Base-by-base conservation (phyloP, 108 stramenopile species). In the Nitzschia sp. region DNA sequence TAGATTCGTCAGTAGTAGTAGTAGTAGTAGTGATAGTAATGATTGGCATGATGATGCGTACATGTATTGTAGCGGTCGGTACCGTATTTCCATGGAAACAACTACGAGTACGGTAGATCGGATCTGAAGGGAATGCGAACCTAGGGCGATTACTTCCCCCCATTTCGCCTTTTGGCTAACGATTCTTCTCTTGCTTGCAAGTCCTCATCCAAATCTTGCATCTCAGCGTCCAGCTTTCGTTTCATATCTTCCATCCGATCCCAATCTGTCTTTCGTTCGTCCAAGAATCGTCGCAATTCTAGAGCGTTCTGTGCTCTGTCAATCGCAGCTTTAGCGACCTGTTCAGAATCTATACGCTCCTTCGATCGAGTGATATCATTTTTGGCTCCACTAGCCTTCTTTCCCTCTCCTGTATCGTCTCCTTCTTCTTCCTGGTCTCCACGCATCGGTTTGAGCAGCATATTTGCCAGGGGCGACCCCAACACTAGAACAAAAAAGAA, bases 391-490 rank as follows among this genome's bases (percentile, higher is more conserved):
- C 29, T 3, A 21, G 9, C 2, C 4, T 41, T 41, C 56, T 54
- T 5, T 29, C 41, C 30, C 36, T 16, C 47, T 28, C 54, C 1
- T 28, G 38, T 27, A 22, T 52, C 22, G 4, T 56, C 30, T 3
- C 30, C 13, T 31, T 56, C 26, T 56, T 26, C 5, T 56, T 56
- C n/a, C 2, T 25, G 3, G 19, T 45, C 58, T 11, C 19, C 23
- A 1, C 67, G 63, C 73, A 90, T 58, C 30, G 86, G 79, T 22
- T 70, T 76, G 56, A 91, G 46, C 17, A 77, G 75, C 25, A 73
- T 17, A 65, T 91, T 90, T 23, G 85, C 90, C 33, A 89, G 9
- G 16, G 93, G 93, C 9, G 82, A 86, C 50, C 93, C 93, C 44
- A 94, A 52, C 1, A 88, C n/a, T n/a, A 58, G n/a, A n/a, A n/a